A percentile compares a stretch with the other conserved stretches of the same genome.
Evolutionary conservation across 139 green algal genomes (phyloP).

Genomic region (Chlamydomonas incerta): DNA sequence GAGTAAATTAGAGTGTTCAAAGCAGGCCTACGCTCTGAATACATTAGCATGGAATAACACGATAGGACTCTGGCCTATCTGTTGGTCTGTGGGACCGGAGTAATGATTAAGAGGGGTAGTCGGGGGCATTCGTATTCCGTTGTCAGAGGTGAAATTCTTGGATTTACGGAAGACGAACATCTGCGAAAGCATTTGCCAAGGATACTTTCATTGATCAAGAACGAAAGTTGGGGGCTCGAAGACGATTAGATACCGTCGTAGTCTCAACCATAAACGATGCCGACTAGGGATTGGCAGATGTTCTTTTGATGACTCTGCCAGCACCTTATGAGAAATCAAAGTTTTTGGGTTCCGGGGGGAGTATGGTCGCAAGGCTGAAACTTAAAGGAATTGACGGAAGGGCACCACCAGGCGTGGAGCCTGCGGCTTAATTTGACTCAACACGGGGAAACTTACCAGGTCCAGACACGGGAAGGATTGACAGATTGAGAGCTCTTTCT

Average conservation of each 20-base stretch:
- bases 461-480: conserved; percentile 96
- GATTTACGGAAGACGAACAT: too few species aligned
- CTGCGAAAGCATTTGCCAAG: conserved; percentile 99
- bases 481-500: conserved; percentile 97
- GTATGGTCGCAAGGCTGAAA: conserved; percentile 74
- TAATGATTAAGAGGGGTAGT: too few species aligned
- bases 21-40: too few species aligned
- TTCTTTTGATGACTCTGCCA: conserved; percentile 96
- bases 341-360: conserved; percentile 81
- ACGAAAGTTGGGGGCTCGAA: conserved; percentile 99
- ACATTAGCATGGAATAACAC: too few species aligned
- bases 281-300: conserved; percentile 96
- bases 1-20: too few species aligned
- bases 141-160: too few species aligned
- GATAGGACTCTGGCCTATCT: too few species aligned
- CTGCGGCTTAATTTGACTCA: conserved; percentile 98
- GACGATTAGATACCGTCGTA: conserved; percentile 99
- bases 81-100: too few species aligned
- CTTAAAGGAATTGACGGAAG: conserved; percentile 96
- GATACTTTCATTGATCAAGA: conserved; percentile 99
- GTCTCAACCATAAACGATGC: conserved; percentile 99
- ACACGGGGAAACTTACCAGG: conserved; percentile 96
- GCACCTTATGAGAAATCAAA: conserved; percentile 99
- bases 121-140: too few species aligned
- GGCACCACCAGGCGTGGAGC: conserved; percentile 94